Conservation (phyloP, 1,284 basidiomycete genomes). For the Ceratobasidium theobromae region DNA sequence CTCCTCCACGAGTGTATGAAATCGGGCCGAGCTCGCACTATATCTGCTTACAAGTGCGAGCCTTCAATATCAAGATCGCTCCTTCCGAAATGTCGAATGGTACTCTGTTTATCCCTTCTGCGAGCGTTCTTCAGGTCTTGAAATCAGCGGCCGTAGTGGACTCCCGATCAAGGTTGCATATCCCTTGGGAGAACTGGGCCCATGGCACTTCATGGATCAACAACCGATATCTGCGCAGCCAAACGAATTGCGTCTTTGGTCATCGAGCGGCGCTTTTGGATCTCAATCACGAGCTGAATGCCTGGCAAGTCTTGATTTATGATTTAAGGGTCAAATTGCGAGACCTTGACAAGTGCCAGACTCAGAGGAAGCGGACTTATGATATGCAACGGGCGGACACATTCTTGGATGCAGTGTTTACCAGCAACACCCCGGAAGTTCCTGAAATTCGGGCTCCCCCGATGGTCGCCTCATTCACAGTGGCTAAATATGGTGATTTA, state of each 20-base stretch:
- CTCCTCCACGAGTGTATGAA: conserved; percentile 23
- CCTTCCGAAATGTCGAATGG: background rate
- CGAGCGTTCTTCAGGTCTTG: background rate
- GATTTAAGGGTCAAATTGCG: background rate
- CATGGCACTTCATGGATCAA: conserved; percentile 6
- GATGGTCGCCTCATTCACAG: background rate
- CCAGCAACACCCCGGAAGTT: no score
- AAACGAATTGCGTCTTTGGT: background rate
- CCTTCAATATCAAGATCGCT: background rate
- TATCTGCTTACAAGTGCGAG: background rate
- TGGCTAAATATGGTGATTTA: background rate
- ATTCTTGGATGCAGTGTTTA: conserved; percentile 2
- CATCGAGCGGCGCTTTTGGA: background rate
- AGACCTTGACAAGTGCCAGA: background rate
- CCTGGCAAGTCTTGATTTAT: conserved; percentile 7
- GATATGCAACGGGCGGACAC: background rate
- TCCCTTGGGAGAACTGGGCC: conserved; percentile 20
- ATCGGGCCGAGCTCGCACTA: background rate
- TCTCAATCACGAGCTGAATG: background rate
- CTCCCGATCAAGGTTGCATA: background rate
- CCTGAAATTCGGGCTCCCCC: background rate
- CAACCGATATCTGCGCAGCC: background rate
- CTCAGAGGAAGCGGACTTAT: background rate
- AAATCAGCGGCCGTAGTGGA: background rate
- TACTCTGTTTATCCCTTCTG: background rate